Evolutionary conservation across 306 rosid genomes (phyloP).

Genomic region (Citrullus amarus): DNA sequence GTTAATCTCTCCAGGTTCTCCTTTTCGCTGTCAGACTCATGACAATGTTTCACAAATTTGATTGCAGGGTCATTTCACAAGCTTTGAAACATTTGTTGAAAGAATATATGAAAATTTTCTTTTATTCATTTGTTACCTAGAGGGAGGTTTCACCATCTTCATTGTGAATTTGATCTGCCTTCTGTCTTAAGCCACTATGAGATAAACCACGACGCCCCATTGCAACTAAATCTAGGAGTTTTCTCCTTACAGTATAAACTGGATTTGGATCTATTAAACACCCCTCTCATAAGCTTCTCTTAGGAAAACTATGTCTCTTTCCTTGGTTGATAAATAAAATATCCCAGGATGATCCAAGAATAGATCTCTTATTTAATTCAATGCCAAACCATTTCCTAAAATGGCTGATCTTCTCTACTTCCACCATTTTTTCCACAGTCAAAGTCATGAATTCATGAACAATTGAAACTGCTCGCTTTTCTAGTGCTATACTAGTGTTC

Average conservation of each 20-base stretch:
- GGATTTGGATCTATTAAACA: conserved; percentile 64
- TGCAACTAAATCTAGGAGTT: conserved; percentile 64
- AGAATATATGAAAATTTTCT: neutral
- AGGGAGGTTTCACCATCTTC: conserved; percentile 17
- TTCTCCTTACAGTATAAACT: conserved; percentile 68
- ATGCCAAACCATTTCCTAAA: conserved; percentile 48
- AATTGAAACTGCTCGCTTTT: conserved; percentile 70
- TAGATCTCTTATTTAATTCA: conserved; percentile 58
- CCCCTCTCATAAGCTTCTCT: conserved; percentile 93
- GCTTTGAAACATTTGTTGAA: neutral
- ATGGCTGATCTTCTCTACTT: conserved; percentile 65
- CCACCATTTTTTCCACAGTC: conserved; percentile 91
- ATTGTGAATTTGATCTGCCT: conserved; percentile 13
- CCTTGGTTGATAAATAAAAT: conserved; percentile 81
- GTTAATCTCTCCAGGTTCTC: neutral
- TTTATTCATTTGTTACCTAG: conserved; percentile 8
- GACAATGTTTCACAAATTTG: neutral
- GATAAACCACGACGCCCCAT: conserved; percentile 51
- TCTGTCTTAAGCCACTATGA: conserved; percentile 24
- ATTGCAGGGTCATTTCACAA: neutral
- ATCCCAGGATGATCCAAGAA: conserved; percentile 83
- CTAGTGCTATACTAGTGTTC: conserved; percentile 38
- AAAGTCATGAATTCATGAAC: conserved; percentile 81
- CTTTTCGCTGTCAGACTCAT: neutral
- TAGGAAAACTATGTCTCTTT: conserved; percentile 68